phyloP scores from a whole-genome alignment of 2,329 filamentous ascomycete species.

The Aureobasidium vineae region DNA sequence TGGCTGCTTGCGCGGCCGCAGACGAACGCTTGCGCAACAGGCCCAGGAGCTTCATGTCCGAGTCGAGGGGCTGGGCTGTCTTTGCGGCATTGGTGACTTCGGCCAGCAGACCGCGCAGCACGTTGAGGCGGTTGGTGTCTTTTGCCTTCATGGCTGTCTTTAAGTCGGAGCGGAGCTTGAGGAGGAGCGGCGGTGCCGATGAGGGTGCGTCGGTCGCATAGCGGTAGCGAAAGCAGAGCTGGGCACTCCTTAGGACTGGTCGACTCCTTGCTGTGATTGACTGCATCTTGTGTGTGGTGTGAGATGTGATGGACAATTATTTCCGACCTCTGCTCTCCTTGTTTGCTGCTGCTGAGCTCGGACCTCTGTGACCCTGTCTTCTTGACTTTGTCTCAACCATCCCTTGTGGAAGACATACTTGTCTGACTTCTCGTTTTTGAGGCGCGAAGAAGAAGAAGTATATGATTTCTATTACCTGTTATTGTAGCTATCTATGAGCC shows the following conservation, averaged over 20 bases:
- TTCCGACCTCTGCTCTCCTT: not conserved
- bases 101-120: conserved; percentile 66
- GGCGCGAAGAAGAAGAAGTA: not conserved
- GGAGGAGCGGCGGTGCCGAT: conserved; percentile 43
- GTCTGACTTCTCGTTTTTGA: too few relatives aligned
- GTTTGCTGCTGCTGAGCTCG: not conserved
- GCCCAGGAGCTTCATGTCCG: conserved; percentile 66
- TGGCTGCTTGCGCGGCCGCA: conserved; percentile 57
- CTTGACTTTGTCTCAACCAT: not conserved
- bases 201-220: conserved; percentile 25
- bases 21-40: conserved; percentile 65
- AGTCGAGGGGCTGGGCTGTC: conserved; percentile 65
- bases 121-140: conserved; percentile 60
- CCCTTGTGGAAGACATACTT: not conserved
- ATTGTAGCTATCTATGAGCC: not conserved
- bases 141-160: conserved; percentile 51
- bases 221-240: conserved; percentile 22
- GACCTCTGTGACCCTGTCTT: conserved; percentile 1
- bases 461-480: not conserved
- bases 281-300: conserved; percentile 13
- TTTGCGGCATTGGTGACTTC: conserved; percentile 74
- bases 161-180: conserved; percentile 48
- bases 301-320: not conserved
- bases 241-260: conserved; percentile 1
- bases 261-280: conserved; percentile 21